Conservation (phyloP, 129 eudicot species). For the Centrapalus pauciflorus region DNA sequence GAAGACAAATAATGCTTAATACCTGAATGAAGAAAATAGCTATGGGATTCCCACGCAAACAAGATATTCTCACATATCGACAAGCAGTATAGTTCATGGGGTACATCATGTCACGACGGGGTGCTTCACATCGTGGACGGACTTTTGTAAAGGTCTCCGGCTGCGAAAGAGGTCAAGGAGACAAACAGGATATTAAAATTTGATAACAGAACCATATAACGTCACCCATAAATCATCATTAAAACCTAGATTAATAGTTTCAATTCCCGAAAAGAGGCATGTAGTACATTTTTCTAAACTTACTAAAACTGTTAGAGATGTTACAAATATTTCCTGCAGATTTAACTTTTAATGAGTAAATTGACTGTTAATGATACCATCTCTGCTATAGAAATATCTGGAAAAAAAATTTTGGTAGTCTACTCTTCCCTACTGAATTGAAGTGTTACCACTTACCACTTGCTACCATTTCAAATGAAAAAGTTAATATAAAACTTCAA, state of each 20-base stretch:
- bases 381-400: background rate
- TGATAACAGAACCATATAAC: background rate
- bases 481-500: background rate
- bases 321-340: background rate
- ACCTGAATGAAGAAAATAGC: constrained; percentile 96
- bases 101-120: constrained; percentile 91
- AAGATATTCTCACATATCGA: constrained; percentile 84
- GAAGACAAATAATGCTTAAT: constrained; percentile 12
- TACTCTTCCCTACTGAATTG: background rate
- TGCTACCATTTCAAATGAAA: no score
- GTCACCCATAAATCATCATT: background rate
- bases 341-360: background rate
- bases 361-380: background rate
- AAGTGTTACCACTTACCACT: background rate
- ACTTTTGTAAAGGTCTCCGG: constrained; percentile 86
- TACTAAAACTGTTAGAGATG: background rate
- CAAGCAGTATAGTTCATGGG: constrained; percentile 85
- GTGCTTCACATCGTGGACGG: constrained; percentile 96
- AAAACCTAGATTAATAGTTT: background rate
- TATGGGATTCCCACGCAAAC: constrained; percentile 95
- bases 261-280: background rate
- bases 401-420: background rate
- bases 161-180: constrained; percentile 35
- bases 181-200: background rate
- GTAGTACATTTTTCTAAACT: background rate